Conservation (phyloP, 805 yeast genomes). For the Yamadazyma sp. region DNA sequence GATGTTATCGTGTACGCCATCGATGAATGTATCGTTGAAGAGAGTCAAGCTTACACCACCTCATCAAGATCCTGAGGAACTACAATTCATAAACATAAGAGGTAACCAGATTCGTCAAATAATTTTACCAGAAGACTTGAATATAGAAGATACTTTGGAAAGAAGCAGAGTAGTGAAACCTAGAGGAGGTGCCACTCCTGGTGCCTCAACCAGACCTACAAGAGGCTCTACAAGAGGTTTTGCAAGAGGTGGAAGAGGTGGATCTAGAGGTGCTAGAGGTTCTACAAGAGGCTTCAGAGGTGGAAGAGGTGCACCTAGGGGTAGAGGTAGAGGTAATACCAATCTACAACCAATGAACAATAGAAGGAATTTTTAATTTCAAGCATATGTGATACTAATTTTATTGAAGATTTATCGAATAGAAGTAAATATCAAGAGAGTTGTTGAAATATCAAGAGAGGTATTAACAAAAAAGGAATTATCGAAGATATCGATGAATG, state of each 20-base stretch:
- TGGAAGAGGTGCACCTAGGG: constrained; percentile 17
- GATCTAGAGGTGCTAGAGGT: constrained; percentile 16
- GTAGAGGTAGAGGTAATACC: constrained; percentile 7
- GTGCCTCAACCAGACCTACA: constrained; percentile 11
- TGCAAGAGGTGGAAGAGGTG: constrained; percentile 6
- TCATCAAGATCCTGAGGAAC: constrained; percentile 62
- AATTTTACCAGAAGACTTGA: constrained; percentile 80
- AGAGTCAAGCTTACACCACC: constrained; percentile 76
- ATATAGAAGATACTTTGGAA: constrained; percentile 45
- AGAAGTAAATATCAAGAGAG: too few relatives aligned
- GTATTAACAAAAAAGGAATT: too few relatives aligned
- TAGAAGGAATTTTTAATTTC: constrained; percentile 13
- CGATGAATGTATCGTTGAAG: constrained; percentile 82
- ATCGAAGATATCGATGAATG: too few relatives aligned
- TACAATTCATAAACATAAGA: constrained; percentile 80
- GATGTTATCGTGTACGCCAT: constrained; percentile 78
- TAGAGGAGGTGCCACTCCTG: constrained; percentile 12
- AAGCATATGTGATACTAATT: too few relatives aligned
- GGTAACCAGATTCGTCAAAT: constrained; percentile 87
- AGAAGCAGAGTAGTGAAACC: constrained; percentile 4
- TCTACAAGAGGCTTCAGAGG: constrained; percentile 14
- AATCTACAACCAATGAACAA: constrained; percentile 10
- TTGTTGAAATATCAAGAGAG: too few relatives aligned
- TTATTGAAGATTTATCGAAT: too few relatives aligned
- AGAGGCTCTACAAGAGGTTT: constrained; percentile 4